Base-by-base conservation (phyloP, 768 basidiomycete species). In the Boletus speciosus region DNA sequence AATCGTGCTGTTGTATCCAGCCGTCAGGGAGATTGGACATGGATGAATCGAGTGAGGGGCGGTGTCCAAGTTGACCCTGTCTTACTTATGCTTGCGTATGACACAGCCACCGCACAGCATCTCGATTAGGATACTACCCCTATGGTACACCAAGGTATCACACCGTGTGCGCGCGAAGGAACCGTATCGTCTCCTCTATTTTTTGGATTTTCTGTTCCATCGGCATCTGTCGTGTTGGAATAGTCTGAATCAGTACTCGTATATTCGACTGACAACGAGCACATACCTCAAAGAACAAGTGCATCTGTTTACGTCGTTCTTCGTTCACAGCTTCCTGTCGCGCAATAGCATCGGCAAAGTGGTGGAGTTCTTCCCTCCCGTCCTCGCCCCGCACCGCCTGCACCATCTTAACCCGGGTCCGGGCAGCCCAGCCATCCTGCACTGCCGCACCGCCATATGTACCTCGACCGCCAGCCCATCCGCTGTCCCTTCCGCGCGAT, bases 1-100 rank as follows among this genome's bases (percentile, higher is more conserved):
- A 47, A 51, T 85, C 83, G 34, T 70, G 66, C 57, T 82, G 75
- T 47, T 74, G 63, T 23, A 81, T 67, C 85, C 85, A 86, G 36
- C 84, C 85, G 31, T 75, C 66, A 3, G 84, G 84, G 11, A 85
- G 70, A 47, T 71, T 50, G 52, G 50, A 62, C 62, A 70, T 70
- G 51, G 51, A 6, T 46, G 32, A 16, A 16, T 39, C 12, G 35
- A n/a, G 16, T 8, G 36, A 23, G n/a, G 5, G 31, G 21, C 10
- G 12, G 9, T 9, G 48, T 32, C 44, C n/a, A 47, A 47, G 31
- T 19, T 43, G 37, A 11, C 6, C 37, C 27, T 14, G 3, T 44
- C 48, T 57, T 50, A 41, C 3, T 29, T 46, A 59, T 21, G n/a
- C 12, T 25, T 12, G 36, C 9, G n/a, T 4, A 19, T 44, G 6